These are phyloP conservation scores for Camellia lanceoleosa DNA, from an alignment of 148 eudicot species.

Conservation along the genomic window DNA sequence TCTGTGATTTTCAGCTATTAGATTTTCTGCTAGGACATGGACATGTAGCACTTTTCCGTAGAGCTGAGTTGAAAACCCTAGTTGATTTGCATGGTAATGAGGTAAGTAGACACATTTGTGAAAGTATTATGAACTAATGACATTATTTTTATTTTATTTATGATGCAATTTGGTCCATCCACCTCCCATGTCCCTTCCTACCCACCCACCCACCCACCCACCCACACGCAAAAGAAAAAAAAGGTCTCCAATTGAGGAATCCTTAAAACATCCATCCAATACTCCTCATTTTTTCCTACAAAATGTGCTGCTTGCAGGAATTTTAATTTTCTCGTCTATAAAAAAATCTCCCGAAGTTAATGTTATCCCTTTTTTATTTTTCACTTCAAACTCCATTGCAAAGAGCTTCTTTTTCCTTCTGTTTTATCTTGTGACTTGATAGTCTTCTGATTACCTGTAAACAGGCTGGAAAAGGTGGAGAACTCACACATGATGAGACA, in stretches of 20 bases:
- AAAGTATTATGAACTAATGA: not conserved
- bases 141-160: not conserved
- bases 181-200: too few species aligned
- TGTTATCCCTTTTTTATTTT: too few species aligned
- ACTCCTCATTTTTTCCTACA: not conserved
- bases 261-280: not conserved
- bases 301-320: too few species aligned
- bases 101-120: constrained; percentile 24
- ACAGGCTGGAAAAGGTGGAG: constrained; percentile 97
- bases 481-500: constrained; percentile 90
- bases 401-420: not conserved
- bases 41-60: constrained; percentile 53
- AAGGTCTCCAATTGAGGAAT: too few species aligned
- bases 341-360: too few species aligned
- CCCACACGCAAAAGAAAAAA: not conserved
- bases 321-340: too few species aligned
- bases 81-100: constrained; percentile 62
- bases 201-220: not conserved
- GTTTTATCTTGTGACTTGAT: not conserved
- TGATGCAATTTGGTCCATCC: not conserved
- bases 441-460: constrained; percentile 6
- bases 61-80: constrained; percentile 66
- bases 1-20: constrained; percentile 48
- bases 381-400: too few species aligned
- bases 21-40: constrained; percentile 54